Percentiles rank a stretch among this genome's conserved stretches.
phyloP scores from a whole-genome alignment of 2,329 filamentous ascomycete species.

The Aspergillus amoenus region DNA sequence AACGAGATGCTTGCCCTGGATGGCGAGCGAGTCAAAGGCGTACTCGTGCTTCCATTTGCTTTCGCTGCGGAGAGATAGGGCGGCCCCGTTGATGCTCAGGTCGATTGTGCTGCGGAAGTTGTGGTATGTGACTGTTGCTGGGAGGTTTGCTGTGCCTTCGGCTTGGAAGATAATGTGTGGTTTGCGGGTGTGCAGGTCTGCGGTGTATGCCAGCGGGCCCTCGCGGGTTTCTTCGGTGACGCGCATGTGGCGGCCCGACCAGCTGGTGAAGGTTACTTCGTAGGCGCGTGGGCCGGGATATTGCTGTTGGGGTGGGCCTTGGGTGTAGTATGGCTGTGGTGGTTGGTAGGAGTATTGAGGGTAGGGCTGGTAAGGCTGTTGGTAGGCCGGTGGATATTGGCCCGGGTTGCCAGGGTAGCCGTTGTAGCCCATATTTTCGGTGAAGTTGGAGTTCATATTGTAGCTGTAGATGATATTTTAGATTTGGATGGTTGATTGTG shows the following conservation, averaged over 20 bases:
- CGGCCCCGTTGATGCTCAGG: conserved; percentile 5
- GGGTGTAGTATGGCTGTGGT: neutral
- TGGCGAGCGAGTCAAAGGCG: neutral
- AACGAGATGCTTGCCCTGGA: neutral
- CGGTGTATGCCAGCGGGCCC: conserved; percentile 7
- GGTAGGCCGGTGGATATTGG: too few species aligned
- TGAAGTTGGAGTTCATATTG: neutral
- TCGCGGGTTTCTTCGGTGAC: conserved; percentile 6
- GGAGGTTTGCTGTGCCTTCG: conserved; percentile 3
- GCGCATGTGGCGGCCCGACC: conserved; percentile 3
- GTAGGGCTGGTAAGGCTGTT: neutral
- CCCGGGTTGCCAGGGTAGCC: too few species aligned
- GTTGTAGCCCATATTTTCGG: neutral
- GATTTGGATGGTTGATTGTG: too few species aligned
- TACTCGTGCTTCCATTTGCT: conserved; percentile 3
- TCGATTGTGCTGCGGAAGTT: conserved; percentile 8
- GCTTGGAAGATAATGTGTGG: conserved; percentile 16
- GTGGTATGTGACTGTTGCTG: conserved; percentile 13
- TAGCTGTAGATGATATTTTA: too few species aligned
- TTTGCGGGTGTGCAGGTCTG: conserved; percentile 12
- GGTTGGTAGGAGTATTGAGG: neutral
- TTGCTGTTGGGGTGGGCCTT: too few species aligned
- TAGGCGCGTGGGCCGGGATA: neutral
- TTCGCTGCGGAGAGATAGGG: neutral
- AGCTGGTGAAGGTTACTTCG: conserved; percentile 13